Base-by-base conservation (phyloP, 768 basidiomycete species). In the Hericium erinaceus region DNA sequence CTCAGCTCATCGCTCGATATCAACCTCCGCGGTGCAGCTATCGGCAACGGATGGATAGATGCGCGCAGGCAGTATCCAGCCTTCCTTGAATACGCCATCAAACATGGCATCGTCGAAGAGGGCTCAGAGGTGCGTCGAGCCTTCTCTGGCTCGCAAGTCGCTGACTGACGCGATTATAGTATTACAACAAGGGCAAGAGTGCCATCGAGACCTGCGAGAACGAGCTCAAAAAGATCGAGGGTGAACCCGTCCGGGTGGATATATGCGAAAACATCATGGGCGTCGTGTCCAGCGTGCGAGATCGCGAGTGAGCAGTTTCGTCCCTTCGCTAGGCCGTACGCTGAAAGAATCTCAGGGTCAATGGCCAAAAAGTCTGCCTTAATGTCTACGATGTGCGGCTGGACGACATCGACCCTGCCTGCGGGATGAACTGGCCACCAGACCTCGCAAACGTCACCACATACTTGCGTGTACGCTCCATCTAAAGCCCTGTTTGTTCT, bases 1-100 rank as follows among this genome's bases (percentile, higher is more conserved):
- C 74, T 97, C 33, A 69, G 77, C 60, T 82, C 84, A 6, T 68
- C 77, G 38, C 73, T 92, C 16, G 66, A 75, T 24, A 73, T 86
- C 26, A 84, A 82, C 0, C 74, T 98, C 8, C 79, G 78, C 48
- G 97, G 97, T 1, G 73, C 81, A 15, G 91, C 95, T 0, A 97
- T 99, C 48, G 97, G 97, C 20, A 99, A 99, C 69, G 95, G 95
- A 5, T 99, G 97, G 97, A 95, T 97, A 50, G 95, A 98, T 68
- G 84, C 85, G 0, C 80, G 81, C 44, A 76, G 77, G 57, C 97
- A 99, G 73, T 99, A 98, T 68, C 84, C 89, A 15, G 78, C 93
- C 16, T 98, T 91, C 68, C 72, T 93, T 44, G 92, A 95, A 62
- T 98, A 86, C 66, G 85, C 85, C 1, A 79, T 89, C 48, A 84